Evolutionary conservation across 2,329 filamentous ascomycete species (phyloP), one percentile per base, ranked within the genome.

Genomic region (Aspergillus pseudoglaucus): DNA sequence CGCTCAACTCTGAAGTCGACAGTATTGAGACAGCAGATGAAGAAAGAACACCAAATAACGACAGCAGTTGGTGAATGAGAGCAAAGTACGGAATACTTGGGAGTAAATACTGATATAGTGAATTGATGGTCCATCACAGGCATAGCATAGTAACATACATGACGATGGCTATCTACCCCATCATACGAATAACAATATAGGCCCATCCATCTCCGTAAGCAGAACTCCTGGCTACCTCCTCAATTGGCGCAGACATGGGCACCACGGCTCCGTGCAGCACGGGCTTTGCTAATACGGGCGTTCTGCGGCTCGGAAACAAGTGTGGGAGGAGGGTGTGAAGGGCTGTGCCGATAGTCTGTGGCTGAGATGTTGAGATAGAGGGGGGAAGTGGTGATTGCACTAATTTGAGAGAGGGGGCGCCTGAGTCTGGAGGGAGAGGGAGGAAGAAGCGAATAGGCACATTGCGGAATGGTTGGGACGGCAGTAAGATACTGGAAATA

Each of bases 121-220:
- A 12, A 12, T 30, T 12, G 25, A 30, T 22, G 3, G 22, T 6
- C 22, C 22, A 5, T 22, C 22, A 6, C 22, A 22, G 6, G 22
- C 22, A 22, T 30, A 30, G 25, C 9, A 30, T 30, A 10, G 25
- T 30, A 30, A 30, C 10, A 10, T 30, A n/a, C 33, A 35, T 35
- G 33, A n/a, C 10, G 25, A 30, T 35, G 33, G 14, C 33, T 20
- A 20, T 4, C 17, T 39, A 79, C 12, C 72, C 73, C 62, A 89
- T 75, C 73, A 94, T 85, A 17, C 84, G 78, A 4, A 96, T 80
- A 45, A 89, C 87, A 38, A 96, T 69, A 66, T 89, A 88, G 22
- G 95, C 68, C 85, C 90, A 98, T 0, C 93, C 93, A 69, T 98
- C 93, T 0, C 89, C 83, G 73, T 96, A 97, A 1, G 88, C 83